A percentile compares a stretch with the other conserved stretches of the same genome.
Conservation (phyloP, 371 early-diverging fungal species). For the Mortierella sp. region DNA sequence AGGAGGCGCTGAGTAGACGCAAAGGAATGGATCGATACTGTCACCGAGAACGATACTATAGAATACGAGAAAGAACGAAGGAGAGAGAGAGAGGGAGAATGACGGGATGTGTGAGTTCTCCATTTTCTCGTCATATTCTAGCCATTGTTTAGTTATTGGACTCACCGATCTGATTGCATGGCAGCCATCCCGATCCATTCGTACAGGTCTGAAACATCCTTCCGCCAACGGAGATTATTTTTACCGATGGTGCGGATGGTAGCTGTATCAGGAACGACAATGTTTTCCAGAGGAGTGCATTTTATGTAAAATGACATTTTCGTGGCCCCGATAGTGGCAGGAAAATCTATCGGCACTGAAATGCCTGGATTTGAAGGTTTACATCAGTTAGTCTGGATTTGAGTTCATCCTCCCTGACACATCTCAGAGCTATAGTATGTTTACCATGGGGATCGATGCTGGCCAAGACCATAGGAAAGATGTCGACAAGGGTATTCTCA, state of each 20-base stretch:
- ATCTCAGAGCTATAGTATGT: background rate
- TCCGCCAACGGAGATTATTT: constrained; percentile 33
- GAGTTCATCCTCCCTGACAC: background rate
- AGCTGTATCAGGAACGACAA: constrained; percentile 33
- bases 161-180: constrained; percentile 66
- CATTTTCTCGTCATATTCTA: background rate
- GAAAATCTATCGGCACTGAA: constrained; percentile 41
- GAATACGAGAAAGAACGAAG: background rate
- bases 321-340: constrained; percentile 11
- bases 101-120: too few relatives aligned
- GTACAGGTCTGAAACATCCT: constrained; percentile 56
- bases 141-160: background rate
- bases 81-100: too few relatives aligned
- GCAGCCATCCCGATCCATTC: constrained; percentile 77
- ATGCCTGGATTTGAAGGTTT: constrained; percentile 1
- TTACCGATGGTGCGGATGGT: constrained; percentile 40
- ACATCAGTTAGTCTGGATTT: background rate
- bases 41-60: constrained; percentile 55
- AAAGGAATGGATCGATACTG: constrained; percentile 64
- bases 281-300: constrained; percentile 9
- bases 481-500: constrained; percentile 60
- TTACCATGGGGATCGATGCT: constrained; percentile 58
- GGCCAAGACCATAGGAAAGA: constrained; percentile 61
- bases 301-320: constrained; percentile 17
- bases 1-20: constrained; percentile 62